These are phyloP conservation scores for Huntiella abstrusa DNA, from an alignment of 2,329 filamentous ascomycete species.

Conservation along the genomic window DNA sequence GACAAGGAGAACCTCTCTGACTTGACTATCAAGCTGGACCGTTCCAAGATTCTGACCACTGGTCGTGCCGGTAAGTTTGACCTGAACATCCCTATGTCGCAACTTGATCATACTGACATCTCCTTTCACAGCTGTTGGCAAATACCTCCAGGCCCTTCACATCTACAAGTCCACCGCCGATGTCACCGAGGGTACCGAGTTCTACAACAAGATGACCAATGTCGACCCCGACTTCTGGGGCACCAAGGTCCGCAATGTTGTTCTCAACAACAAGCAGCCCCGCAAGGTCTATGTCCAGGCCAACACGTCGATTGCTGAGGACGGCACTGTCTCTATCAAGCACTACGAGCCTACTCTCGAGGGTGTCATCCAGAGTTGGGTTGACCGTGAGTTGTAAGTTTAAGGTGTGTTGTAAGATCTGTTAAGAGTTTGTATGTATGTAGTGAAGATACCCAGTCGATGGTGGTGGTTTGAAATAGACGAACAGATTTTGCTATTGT, in stretches of 20 bases:
- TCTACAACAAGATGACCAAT: constrained; percentile 69
- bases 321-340: constrained; percentile 54
- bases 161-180: constrained; percentile 86
- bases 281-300: constrained; percentile 86
- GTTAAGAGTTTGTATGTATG: no score
- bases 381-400: constrained; percentile 34
- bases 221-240: constrained; percentile 75
- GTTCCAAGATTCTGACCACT: constrained; percentile 66
- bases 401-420: no score
- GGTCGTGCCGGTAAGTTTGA: constrained; percentile 43
- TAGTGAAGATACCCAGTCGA: no score
- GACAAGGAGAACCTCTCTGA: constrained; percentile 54
- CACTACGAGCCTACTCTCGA: constrained; percentile 70
- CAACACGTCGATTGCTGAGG: constrained; percentile 57
- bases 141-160: constrained; percentile 79
- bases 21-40: constrained; percentile 64
- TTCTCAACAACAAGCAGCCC: constrained; percentile 62
- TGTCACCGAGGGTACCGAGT: constrained; percentile 51
- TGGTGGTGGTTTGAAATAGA: no score
- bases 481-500: no score
- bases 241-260: constrained; percentile 55
- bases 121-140: constrained; percentile 44
- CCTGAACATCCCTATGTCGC: background rate
- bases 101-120: constrained; percentile 13
- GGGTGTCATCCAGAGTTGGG: constrained; percentile 73